Evolutionary conservation across 1,139 yeast species (phyloP), one percentile per base, ranked within the genome.

Genomic region (Yamadazyma friedrichii): DNA sequence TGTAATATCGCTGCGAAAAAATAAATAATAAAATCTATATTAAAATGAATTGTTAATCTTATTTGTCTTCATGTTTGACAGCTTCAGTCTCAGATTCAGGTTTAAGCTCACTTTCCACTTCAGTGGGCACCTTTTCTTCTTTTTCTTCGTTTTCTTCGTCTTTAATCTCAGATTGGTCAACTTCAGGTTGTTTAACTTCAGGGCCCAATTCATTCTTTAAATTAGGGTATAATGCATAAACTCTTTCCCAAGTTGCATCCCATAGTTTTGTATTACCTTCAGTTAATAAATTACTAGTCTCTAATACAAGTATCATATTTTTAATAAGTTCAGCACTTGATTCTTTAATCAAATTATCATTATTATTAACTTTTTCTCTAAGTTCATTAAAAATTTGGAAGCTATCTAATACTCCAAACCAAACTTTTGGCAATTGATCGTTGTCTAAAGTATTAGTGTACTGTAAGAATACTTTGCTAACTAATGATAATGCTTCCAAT

Each of bases 401-500:
- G 34, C 59, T 55, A 15, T 67, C 67, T 35, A 72, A 54, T 15
- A 70, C 58, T 0, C 60, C 65, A 35, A 67, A 48, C 78, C 77
- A 72, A 11, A 64, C 56, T 10, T 45, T 46, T 15, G 57, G 56
- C 13, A 57, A 46, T 24, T 62, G 65, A 6, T 56, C 59, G 5
- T 41, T 44, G 13, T 50, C 47, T 34, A 69, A 56, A 6, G 56
- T 49, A 20, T 50, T 52, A 32, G 54, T 47, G 42, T 55, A 80
- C 41, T 82, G 83, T 49, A 91, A 63, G 54, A 87, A 87, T 2
- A 84, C 79, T 55, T 85, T 86, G 46, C 95, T 81, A 11, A 84
- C 69, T 36, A 88, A 61, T 10, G 81, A 72, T 41, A 93, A 71
- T 1, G 85, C 79, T 46, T 84, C 89, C 37, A 74, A 65, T 44